phyloP scores from a whole-genome alignment of 2,329 filamentous ascomycete species.

The Gyromitra esculenta region DNA sequence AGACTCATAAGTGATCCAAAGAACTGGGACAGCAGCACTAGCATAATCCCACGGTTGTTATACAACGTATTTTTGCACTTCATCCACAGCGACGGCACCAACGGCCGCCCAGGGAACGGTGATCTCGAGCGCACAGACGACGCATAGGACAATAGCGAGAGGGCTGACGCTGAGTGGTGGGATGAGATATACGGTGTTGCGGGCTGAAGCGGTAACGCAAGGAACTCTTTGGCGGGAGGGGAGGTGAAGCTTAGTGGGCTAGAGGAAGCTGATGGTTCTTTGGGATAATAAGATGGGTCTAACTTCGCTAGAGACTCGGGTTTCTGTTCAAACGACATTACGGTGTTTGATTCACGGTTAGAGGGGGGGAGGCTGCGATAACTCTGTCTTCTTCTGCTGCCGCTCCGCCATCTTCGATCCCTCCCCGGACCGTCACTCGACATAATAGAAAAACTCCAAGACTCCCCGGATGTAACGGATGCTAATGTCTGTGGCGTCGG shows the following conservation, averaged over 20 bases:
- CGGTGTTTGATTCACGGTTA: not conserved
- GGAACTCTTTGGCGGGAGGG: slow-evolving; percentile 10
- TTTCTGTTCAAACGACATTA: not conserved
- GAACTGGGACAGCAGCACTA: slow-evolving; percentile 79
- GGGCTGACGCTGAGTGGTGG: slow-evolving; percentile 14
- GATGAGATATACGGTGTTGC: slow-evolving; percentile 19
- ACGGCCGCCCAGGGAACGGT: not conserved
- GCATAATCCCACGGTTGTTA: slow-evolving; percentile 75
- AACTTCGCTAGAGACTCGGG: not conserved
- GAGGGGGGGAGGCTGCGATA: not conserved
- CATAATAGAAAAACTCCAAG: not conserved
- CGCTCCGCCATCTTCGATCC: not conserved
- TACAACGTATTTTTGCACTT: slow-evolving; percentile 43
- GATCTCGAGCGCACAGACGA: slow-evolving; percentile 7
- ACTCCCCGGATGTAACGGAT: not conserved
- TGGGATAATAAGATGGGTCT: slow-evolving; percentile 5
- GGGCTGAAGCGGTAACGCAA: slow-evolving; percentile 7
- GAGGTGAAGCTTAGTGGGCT: not conserved
- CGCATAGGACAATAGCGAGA: slow-evolving; percentile 10
- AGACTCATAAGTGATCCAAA: slow-evolving; percentile 90
- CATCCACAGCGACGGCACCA: slow-evolving; percentile 9
- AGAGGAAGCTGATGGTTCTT: slow-evolving; percentile 4
- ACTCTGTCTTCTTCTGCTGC: no score
- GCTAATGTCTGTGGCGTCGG: not conserved
- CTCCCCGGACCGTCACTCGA: slow-evolving; percentile 30